Base-by-base conservation (phyloP, 73 alveolate species). In the Paramecium bursaria region DNA sequence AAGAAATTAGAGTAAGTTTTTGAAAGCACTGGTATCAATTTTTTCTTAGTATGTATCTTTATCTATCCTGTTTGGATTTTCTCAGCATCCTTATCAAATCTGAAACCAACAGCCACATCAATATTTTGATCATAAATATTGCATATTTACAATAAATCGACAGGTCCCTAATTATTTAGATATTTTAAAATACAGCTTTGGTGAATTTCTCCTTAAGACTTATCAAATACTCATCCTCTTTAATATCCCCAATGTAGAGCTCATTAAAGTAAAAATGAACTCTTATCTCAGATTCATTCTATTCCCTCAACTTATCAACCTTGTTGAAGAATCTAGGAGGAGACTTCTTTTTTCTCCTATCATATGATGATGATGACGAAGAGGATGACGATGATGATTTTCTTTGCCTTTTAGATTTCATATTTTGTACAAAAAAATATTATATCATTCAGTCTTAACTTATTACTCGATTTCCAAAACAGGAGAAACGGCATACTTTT, bases 401-500 rank as follows among this genome's bases (percentile, higher is more conserved):
- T 50, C 33, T 57, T 57, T 50, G 27, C 33, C 35, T 57, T 42
- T 57, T 57, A 3, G 76, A 57, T n/a, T n/a, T n/a, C n/a, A n/a
- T n/a, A n/a, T n/a, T n/a, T n/a, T n/a, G n/a, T n/a, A n/a, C n/a
- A n/a, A n/a, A n/a, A n/a, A n/a, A n/a, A n/a, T n/a, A n/a, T n/a
- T n/a, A n/a, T 39, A 67, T 67, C 46, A 67, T 67, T 73, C 79
- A 3, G 91, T 85, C 73, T 49, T 50, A 0, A 29, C 77, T 6
- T 3, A 14, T 17, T 86, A 42, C 3, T 17, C 46, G n/a, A n/a
- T n/a, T 25, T 49, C 21, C 7, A 87, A 57, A 26, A 73, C 48
- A 25, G 74, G 89, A 3, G 90, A 57, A 33, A 77, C 74, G 5
- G 91, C 90, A 74, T 47, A 27, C 0, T 77, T 73, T 85, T 89